Evolutionary conservation across 768 basidiomycete genomes (phyloP).

Genomic region (Paxillus ammoniavirescens): DNA sequence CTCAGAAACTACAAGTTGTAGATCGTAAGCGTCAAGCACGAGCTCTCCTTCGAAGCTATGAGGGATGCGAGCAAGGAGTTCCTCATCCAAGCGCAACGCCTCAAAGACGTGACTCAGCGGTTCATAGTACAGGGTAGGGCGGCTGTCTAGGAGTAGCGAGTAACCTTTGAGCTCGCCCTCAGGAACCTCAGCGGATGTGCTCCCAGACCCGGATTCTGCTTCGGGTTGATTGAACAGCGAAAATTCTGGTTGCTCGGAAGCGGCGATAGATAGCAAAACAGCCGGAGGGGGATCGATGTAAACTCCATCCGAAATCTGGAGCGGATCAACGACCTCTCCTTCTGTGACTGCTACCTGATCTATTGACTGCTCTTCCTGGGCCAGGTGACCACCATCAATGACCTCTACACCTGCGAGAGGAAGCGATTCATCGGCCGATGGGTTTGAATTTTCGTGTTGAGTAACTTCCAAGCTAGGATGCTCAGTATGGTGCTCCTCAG

Average conservation of each 20-base stretch:
- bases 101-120: conserved; percentile 69
- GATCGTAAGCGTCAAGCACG: conserved; percentile 66
- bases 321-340: conserved; percentile 39
- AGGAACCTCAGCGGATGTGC: conserved; percentile 18
- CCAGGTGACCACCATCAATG: not conserved
- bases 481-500: conserved; percentile 3
- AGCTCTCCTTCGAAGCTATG: conserved; percentile 60
- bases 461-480: conserved; percentile 6
- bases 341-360: conserved; percentile 11
- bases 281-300: conserved; percentile 77
- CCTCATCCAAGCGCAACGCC: conserved; percentile 63
- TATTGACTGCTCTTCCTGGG: conserved; percentile 10
- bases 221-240: conserved; percentile 58
- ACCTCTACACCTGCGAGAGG: conserved; percentile 1
- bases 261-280: conserved; percentile 48
- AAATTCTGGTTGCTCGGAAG: conserved; percentile 40
- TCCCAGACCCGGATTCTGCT: conserved; percentile 24
- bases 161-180: conserved; percentile 18
- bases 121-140: conserved; percentile 76
- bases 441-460: conserved; percentile 10
- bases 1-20: conserved; percentile 65
- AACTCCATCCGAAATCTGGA: conserved; percentile 63
- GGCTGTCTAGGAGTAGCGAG: conserved; percentile 56
- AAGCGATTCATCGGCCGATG: conserved; percentile 8
- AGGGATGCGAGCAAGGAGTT: conserved; percentile 41